Conservation (phyloP, 495 filamentous ascomycete species). For the Penicillium psychrofluorescens region DNA sequence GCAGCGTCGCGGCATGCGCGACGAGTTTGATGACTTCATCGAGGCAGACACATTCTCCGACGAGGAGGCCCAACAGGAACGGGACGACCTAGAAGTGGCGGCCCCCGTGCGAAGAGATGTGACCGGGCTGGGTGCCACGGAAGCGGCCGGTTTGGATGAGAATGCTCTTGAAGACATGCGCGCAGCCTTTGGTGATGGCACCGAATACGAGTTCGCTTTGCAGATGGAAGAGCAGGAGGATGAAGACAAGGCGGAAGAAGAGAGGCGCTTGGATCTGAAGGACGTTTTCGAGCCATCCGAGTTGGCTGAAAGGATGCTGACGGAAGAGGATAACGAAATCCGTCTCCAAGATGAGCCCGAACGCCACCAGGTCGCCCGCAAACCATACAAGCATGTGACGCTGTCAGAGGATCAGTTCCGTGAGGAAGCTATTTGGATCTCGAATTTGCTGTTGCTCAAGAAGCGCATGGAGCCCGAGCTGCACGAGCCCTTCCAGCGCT, state of each 20-base stretch:
- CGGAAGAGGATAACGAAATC: conserved; percentile 89
- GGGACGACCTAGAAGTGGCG: conserved; percentile 83
- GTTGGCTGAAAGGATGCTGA: conserved; percentile 85
- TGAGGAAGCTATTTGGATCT: conserved; percentile 89
- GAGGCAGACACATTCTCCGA: conserved; percentile 91
- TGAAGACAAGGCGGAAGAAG: conserved; percentile 61
- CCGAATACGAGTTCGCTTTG: conserved; percentile 90
- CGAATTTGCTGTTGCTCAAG: conserved; percentile 77
- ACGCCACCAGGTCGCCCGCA: conserved; percentile 84
- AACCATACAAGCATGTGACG: conserved; percentile 71
- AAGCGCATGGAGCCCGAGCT: conserved; percentile 66
- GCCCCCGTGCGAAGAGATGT: conserved; percentile 59
- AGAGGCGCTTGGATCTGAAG: conserved; percentile 80
- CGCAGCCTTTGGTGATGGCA: conserved; percentile 87
- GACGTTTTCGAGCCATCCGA: conserved; percentile 97
- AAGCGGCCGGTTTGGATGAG: conserved; percentile 75
- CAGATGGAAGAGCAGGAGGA: conserved; percentile 66
- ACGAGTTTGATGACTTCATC: conserved; percentile 96
- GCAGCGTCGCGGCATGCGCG: conserved; percentile 48
- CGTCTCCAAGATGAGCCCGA: conserved; percentile 83
- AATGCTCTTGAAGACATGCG: conserved; percentile 92
- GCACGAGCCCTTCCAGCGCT: conserved; percentile 73
- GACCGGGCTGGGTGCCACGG: conserved; percentile 48
- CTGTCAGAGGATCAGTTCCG: conserved; percentile 73
- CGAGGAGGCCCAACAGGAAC: conserved; percentile 66